Evolutionary conservation across 352 stramenopile genomes (phyloP).

Genomic region (Globisporangium cystogenes): DNA sequence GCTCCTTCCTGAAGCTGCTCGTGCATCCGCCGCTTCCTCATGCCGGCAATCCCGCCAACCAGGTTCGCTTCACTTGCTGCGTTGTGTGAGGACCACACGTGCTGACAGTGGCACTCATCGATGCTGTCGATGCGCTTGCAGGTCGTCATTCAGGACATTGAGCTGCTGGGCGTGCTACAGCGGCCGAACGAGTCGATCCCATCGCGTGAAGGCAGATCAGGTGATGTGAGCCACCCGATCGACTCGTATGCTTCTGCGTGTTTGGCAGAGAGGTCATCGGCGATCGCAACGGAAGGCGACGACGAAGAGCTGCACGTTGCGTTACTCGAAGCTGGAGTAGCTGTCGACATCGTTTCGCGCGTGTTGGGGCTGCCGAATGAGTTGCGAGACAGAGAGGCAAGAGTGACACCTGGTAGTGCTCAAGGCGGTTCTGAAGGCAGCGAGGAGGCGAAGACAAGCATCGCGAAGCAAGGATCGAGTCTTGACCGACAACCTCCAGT

Average conservation of each 20-base stretch:
- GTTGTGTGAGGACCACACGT: background rate
- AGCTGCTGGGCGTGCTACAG: constrained; percentile 16
- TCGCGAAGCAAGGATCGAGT: no score
- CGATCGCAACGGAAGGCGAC: constrained; percentile 5
- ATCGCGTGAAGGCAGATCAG: background rate
- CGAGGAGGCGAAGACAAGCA: no score
- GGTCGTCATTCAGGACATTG: constrained; percentile 25
- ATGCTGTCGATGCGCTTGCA: background rate
- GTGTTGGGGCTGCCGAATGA: constrained; percentile 10
- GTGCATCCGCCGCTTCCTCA: constrained; percentile 10
- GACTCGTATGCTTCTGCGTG: background rate
- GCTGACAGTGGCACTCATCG: background rate
- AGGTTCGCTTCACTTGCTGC: constrained; percentile 10
- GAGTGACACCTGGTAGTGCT: background rate
- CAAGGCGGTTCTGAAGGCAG: background rate
- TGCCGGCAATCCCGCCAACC: constrained; percentile 6
- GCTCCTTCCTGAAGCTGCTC: constrained; percentile 30
- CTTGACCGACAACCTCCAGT: no score
- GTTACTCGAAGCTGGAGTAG: constrained; percentile 26
- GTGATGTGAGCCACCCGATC: background rate
- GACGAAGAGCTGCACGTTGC: constrained; percentile 19
- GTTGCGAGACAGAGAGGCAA: background rate
- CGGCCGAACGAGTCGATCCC: background rate
- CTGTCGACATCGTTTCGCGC: constrained; percentile 26
- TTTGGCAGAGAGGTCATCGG: background rate